Evolutionary conservation across 2,329 filamentous ascomycete species (phyloP), one percentile per base, ranked within the genome.

Genomic region (Pseudogymnoascus sp.): DNA sequence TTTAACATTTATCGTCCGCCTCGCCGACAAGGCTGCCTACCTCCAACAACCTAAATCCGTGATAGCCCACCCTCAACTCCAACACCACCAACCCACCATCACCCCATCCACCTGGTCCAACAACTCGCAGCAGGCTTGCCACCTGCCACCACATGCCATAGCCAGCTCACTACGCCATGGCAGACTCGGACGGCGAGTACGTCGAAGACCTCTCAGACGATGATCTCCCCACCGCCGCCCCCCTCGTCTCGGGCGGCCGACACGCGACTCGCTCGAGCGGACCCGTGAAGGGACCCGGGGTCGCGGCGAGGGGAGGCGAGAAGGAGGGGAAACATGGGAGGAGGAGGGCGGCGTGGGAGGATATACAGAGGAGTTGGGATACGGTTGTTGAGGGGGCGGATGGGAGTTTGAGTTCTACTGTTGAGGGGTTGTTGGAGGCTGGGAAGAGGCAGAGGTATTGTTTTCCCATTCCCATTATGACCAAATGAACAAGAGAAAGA

Each of bases 361-460:
- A 85, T 72, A 84, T 87, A 26, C 84, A 86, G 73, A 79, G 86
- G 62, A 86, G 84, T 19, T 89, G 86, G 86, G 90, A 93, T 72
- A 84, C 84, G 6, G 84, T 93, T 35, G 84, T 90, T 60, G 91
- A 95, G 75, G 88, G 88, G 19, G 88, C 86, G 43, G 90, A 96
- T 76, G 91, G 90, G 53, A 87, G 86, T 63, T 85, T 96, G 68
- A 87, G 86, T 63, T 84, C 83, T 43, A 82, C 84, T 11, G 83
- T 96, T 41, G 87, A 90, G 67, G 88, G 88, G 22, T 76, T 89
- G 31, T 82, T 92, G 59, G 91, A 96, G 75, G 90, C 91, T 22
- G 87, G 90, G 73, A 96, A 96, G 80, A 86, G 92, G 65, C 87
- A 87, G 73, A 81, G 85, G 84, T 86, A 74, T 6, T 14, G 4